Conservation (phyloP, 768 basidiomycete genomes). For the Brasilioporus rufonigricans region DNA sequence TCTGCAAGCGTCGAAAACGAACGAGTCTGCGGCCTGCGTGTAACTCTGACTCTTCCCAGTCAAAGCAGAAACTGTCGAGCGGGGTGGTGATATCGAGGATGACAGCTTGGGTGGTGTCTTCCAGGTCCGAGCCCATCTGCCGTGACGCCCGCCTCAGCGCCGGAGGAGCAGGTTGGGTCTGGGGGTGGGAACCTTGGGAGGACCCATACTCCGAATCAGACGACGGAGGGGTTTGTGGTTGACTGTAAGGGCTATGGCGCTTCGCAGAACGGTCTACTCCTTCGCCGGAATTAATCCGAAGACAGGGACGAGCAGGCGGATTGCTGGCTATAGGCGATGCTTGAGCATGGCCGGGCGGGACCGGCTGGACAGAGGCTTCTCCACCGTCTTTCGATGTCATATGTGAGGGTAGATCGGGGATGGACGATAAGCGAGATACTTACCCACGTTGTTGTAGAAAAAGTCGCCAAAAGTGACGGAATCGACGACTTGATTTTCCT, state of each 20-base stretch:
- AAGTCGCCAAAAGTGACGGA: constrained; percentile 71
- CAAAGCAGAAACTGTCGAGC: constrained; percentile 50
- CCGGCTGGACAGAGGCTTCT: not conserved
- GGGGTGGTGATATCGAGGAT: constrained; percentile 61
- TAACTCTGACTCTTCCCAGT: constrained; percentile 67
- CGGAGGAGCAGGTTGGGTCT: constrained; percentile 3
- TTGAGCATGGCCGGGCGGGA: no score
- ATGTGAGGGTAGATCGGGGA: constrained; percentile 1
- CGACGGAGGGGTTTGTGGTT: constrained; percentile 41
- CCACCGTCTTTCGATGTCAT: constrained; percentile 3
- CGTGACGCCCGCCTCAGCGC: constrained; percentile 25
- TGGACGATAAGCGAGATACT: not conserved
- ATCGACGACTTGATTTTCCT: constrained; percentile 53
- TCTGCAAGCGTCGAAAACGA: constrained; percentile 76
- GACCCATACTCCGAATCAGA: constrained; percentile 38
- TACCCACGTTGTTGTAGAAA: constrained; percentile 55
- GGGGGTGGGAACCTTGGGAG: constrained; percentile 22
- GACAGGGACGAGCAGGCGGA: constrained; percentile 17
- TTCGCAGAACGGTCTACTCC: constrained; percentile 29
- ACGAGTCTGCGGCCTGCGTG: constrained; percentile 77
- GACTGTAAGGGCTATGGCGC: constrained; percentile 39
- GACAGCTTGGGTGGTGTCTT: constrained; percentile 51
- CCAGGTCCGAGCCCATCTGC: constrained; percentile 27
- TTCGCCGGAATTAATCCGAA: constrained; percentile 30
- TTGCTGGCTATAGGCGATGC: not conserved